Conservation (phyloP, 1,284 basidiomycete species). For the Ustilago crameri region DNA sequence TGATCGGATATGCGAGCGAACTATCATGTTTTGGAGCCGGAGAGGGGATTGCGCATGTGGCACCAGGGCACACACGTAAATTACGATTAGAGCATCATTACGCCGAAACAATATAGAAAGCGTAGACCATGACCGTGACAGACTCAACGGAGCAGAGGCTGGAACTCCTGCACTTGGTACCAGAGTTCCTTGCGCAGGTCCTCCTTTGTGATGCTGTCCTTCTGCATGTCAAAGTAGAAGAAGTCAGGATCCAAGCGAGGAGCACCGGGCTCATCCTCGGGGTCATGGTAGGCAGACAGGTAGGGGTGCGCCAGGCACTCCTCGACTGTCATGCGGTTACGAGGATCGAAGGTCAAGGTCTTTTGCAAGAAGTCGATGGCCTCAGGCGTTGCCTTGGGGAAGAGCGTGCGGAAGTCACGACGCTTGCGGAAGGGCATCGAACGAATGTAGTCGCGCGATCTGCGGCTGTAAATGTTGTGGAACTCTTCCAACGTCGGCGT, state of each 20-base stretch:
- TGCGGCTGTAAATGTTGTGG: constrained; percentile 77
- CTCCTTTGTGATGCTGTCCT: constrained; percentile 54
- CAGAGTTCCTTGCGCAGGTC: constrained; percentile 59
- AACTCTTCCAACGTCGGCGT: constrained; percentile 75
- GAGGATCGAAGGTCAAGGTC: constrained; percentile 77
- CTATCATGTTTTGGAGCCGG: no score
- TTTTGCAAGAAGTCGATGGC: constrained; percentile 86
- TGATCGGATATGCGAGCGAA: no score
- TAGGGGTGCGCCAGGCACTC: constrained; percentile 65
- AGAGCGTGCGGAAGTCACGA: constrained; percentile 79
- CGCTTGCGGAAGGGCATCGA: constrained; percentile 91
- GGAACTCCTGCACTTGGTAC: constrained; percentile 57
- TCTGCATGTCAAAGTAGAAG: constrained; percentile 59
- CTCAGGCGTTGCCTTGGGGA: constrained; percentile 76
- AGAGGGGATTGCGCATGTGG: no score
- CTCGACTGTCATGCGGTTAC: constrained; percentile 63
- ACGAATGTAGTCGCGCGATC: constrained; percentile 90
- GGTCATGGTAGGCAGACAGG: constrained; percentile 63
- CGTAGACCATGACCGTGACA: no score
- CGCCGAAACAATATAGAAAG: neutral
- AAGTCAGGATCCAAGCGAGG: constrained; percentile 53
- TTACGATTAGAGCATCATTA: no score
- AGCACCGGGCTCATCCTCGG: constrained; percentile 61
- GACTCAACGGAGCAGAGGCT: constrained; percentile 45
- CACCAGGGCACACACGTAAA: no score